Percentiles rank a stretch among this genome's conserved stretches.
Conservation (phyloP, 75 land plant species). For the Pseudotsuga menziesii region DNA sequence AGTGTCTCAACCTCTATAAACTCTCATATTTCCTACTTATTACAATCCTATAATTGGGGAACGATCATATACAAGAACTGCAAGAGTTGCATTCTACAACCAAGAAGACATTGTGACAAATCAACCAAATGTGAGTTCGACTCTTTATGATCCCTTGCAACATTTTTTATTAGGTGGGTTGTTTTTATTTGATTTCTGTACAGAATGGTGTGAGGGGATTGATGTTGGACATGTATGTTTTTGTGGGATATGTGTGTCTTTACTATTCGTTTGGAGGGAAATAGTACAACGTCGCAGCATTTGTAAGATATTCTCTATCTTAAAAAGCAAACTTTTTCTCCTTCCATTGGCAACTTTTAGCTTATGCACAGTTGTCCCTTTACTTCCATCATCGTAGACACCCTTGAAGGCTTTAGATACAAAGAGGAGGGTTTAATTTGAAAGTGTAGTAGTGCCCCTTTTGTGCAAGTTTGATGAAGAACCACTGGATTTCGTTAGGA, state of each 20-base stretch:
- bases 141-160: not conserved
- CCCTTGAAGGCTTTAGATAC: not conserved
- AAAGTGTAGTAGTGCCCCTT: not conserved
- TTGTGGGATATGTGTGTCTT: slow-evolving; percentile 69
- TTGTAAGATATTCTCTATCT: slow-evolving; percentile 43
- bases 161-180: not conserved
- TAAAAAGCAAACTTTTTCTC: not conserved
- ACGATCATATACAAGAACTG: slow-evolving; percentile 40
- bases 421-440: not conserved
- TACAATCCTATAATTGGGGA: slow-evolving; percentile 51
- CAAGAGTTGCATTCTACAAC: slow-evolving; percentile 71
- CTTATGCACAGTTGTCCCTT: not conserved
- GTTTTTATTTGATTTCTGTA: slow-evolving; percentile 6
- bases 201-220: slow-evolving; percentile 87
- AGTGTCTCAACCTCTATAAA: too few relatives aligned
- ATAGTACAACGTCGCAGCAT: slow-evolving; percentile 80
- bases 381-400: too few relatives aligned
- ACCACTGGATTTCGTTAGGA: too few relatives aligned
- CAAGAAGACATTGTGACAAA: slow-evolving; percentile 75
- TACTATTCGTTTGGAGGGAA: slow-evolving; percentile 82
- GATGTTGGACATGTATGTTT: slow-evolving; percentile 94
- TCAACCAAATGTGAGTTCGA: slow-evolving; percentile 48
- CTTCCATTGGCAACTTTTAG: not conserved
- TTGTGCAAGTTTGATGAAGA: slow-evolving; percentile 3
- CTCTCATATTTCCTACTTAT: too few relatives aligned